Conservation (phyloP, 805 yeast species). For the Kazachstania taianensis region DNA sequence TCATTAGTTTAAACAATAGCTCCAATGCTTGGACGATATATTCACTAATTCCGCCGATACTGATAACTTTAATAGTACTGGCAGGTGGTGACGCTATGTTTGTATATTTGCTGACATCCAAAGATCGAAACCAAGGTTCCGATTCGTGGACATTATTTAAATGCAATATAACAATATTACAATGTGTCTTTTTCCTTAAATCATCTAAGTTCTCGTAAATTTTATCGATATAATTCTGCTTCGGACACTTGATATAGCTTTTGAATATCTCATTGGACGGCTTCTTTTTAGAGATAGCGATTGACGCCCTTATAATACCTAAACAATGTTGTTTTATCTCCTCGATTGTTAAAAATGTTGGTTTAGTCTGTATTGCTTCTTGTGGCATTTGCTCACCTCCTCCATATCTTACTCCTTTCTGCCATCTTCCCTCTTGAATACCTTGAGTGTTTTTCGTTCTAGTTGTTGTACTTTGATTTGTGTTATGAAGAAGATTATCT, state of each 20-base stretch:
- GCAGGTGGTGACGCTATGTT: slow-evolving; percentile 20
- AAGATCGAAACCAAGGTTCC: slow-evolving; percentile 21
- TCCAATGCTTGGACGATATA: slow-evolving; percentile 23
- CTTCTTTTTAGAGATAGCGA: slow-evolving; percentile 17
- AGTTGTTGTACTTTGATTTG: neutral
- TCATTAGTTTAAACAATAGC: slow-evolving; percentile 11
- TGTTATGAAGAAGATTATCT: too few species aligned
- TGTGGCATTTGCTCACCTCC: neutral
- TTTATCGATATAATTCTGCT: slow-evolving; percentile 21
- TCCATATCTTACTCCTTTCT: neutral
- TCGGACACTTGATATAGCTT: slow-evolving; percentile 26
- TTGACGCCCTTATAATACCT: slow-evolving; percentile 21
- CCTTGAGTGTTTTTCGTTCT: neutral
- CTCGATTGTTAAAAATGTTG: slow-evolving; percentile 21
- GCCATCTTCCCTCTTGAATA: neutral
- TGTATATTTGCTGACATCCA: slow-evolving; percentile 19
- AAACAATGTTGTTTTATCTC: slow-evolving; percentile 25
- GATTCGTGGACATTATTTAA: slow-evolving; percentile 29
- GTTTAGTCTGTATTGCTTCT: too few species aligned
- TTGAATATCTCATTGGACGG: slow-evolving; percentile 27
- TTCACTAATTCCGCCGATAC: slow-evolving; percentile 28
- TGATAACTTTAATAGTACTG: slow-evolving; percentile 23
- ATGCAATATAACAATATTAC: slow-evolving; percentile 27
- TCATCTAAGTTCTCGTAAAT: slow-evolving; percentile 23
- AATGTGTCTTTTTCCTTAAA: slow-evolving; percentile 25